phyloP scores from a whole-genome alignment of 305 asterid genomes.

The Rubia peregrina region DNA sequence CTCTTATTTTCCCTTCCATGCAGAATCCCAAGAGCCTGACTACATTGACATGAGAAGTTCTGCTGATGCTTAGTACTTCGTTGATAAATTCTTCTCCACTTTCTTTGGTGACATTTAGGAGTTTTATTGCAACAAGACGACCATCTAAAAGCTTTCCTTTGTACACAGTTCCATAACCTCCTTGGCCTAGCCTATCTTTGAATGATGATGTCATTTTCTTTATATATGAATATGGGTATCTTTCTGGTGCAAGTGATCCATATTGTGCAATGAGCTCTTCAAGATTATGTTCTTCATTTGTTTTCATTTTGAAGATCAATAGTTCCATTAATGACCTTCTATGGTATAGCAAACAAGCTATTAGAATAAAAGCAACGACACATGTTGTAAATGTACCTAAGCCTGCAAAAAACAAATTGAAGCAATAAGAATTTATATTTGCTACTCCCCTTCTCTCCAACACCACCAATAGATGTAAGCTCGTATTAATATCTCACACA shows the following conservation, averaged over 20 bases:
- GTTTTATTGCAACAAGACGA: slow-evolving; percentile 19
- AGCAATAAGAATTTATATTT: no score
- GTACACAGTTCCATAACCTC: slow-evolving; percentile 20
- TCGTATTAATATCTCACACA: no score
- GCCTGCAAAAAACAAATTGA: not conserved
- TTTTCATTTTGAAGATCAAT: not conserved
- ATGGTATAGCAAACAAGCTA: no score
- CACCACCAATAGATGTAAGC: no score
- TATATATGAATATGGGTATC: slow-evolving; percentile 14
- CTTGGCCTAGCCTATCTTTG: slow-evolving; percentile 17
- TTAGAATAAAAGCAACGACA: no score
- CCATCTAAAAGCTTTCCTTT: slow-evolving; percentile 19
- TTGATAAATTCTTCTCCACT: not conserved
- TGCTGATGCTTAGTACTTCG: not conserved
- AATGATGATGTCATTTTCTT: slow-evolving; percentile 18
- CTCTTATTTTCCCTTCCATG: not conserved
- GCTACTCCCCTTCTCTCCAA: no score
- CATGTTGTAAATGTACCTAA: not conserved
- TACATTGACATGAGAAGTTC: not conserved
- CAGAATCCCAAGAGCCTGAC: not conserved
- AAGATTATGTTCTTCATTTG: not conserved
- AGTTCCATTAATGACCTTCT: no score
- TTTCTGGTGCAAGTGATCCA: not conserved
- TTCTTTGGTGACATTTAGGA: slow-evolving; percentile 7
- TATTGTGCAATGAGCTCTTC: not conserved